These are phyloP conservation scores for Lyophyllum atratum DNA, from an alignment of 768 basidiomycete species.

Conservation along the genomic window DNA sequence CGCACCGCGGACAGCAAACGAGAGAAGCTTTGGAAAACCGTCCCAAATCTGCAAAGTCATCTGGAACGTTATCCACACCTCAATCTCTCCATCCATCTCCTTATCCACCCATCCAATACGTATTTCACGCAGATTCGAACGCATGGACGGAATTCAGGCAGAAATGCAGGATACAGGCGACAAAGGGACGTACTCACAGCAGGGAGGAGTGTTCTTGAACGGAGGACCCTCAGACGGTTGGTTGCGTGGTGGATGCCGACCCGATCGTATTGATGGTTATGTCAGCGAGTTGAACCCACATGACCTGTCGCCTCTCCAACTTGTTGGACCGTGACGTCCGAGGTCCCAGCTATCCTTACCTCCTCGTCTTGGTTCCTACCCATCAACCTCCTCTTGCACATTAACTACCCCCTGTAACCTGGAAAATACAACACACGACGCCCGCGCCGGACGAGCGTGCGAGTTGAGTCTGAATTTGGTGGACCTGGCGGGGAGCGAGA, in stretches of 20 bases:
- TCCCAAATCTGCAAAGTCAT: neutral
- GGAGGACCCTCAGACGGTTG: no score
- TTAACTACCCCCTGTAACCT: no score
- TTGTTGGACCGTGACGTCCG: no score
- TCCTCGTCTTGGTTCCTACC: no score
- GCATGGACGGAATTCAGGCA: neutral
- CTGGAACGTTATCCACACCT: slow-evolving; percentile 17
- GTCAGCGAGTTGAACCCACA: no score
- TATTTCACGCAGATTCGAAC: neutral
- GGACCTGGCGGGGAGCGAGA: slow-evolving; percentile 82
- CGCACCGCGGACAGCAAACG: slow-evolving; percentile 2
- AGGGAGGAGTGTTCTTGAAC: no score
- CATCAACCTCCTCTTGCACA: no score
- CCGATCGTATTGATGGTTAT: no score
- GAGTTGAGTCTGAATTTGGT: slow-evolving; percentile 89
- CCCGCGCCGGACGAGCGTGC: slow-evolving; percentile 43
- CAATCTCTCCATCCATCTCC: slow-evolving; percentile 12
- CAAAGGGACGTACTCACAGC: slow-evolving; percentile 16
- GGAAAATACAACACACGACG: no score
- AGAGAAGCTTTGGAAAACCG: neutral
- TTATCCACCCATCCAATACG: neutral
- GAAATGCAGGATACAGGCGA: neutral
- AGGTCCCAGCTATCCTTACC: no score
- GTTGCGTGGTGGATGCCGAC: no score
- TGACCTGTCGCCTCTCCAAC: no score